Evolutionary conservation across 1,284 basidiomycete species (phyloP).

Genomic region (Sutorius eximius): DNA sequence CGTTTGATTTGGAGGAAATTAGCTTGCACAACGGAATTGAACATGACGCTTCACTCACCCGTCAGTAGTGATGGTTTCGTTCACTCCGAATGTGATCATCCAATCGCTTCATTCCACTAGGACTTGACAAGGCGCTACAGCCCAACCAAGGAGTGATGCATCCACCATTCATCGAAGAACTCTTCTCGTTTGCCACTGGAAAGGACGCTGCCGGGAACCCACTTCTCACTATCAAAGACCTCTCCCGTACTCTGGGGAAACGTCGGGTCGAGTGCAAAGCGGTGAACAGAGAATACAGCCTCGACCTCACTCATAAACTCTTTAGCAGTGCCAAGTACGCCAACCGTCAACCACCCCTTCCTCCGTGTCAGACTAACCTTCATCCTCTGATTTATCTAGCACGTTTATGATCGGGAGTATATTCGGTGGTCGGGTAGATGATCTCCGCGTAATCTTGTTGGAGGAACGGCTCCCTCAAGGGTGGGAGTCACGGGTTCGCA

Average conservation of each 20-base stretch:
- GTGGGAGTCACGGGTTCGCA: slow-evolving; percentile 60
- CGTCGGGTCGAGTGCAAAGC: slow-evolving; percentile 54
- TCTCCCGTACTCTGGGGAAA: slow-evolving; percentile 54
- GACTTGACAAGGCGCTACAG: slow-evolving; percentile 52
- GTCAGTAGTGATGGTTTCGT: slow-evolving; percentile 26
- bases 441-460: slow-evolving; percentile 52
- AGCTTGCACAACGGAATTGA: slow-evolving; percentile 74
- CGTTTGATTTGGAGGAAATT: slow-evolving; percentile 64
- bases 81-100: background rate
- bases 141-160: slow-evolving; percentile 55
- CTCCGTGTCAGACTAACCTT: background rate
- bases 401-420: slow-evolving; percentile 58
- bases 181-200: slow-evolving; percentile 59
- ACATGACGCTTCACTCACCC: slow-evolving; percentile 69
- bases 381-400: slow-evolving; percentile 27
- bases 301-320: slow-evolving; percentile 48
- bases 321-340: slow-evolving; percentile 69
- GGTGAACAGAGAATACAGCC: slow-evolving; percentile 54
- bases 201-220: slow-evolving; percentile 47
- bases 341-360: background rate
- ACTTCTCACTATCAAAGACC: slow-evolving; percentile 52
- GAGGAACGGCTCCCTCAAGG: slow-evolving; percentile 67
- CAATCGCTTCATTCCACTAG: slow-evolving; percentile 35
- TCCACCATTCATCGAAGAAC: slow-evolving; percentile 50
- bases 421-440: slow-evolving; percentile 58